Conservation (phyloP, 2,329 filamentous ascomycete genomes). For the Annulohypoxylon truncatum region DNA sequence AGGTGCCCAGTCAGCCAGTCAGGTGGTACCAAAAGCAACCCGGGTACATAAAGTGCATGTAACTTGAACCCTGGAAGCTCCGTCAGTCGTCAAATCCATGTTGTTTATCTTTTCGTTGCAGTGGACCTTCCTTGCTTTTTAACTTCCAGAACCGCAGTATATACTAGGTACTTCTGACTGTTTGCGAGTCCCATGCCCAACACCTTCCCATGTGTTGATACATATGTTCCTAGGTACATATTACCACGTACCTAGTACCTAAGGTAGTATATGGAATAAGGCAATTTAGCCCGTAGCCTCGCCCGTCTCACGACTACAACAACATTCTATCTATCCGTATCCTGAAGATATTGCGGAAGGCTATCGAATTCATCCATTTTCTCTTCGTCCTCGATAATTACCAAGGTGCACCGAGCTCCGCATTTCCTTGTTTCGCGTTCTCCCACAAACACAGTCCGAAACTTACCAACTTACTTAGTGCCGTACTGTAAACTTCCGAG, state of each 20-base stretch:
- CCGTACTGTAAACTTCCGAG: neutral
- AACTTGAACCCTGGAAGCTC: too few relatives aligned
- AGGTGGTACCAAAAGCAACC: neutral
- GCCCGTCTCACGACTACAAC: neutral
- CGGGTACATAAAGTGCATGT: neutral
- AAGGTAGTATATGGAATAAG: neutral
- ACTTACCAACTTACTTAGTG: neutral
- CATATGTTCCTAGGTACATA: too few relatives aligned
- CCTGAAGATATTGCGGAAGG: neutral
- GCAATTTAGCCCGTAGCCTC: conserved; percentile 3
- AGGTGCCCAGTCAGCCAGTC: neutral
- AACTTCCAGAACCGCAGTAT: too few relatives aligned
- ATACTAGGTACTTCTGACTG: too few relatives aligned
- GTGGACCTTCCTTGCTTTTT: too few relatives aligned
- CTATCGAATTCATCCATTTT: neutral
- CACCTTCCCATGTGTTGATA: neutral
- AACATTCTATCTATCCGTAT: neutral
- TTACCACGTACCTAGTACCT: neutral
- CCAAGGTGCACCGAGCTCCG: neutral
- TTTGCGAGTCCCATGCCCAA: too few relatives aligned
- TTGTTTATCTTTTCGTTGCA: neutral
- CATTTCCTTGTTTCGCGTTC: neutral
- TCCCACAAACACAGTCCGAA: conserved; percentile 1
- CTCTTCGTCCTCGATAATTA: neutral
- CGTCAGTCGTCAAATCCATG: too few relatives aligned